Conservation (phyloP, 345 rosid species). For the Linum trigynum region DNA sequence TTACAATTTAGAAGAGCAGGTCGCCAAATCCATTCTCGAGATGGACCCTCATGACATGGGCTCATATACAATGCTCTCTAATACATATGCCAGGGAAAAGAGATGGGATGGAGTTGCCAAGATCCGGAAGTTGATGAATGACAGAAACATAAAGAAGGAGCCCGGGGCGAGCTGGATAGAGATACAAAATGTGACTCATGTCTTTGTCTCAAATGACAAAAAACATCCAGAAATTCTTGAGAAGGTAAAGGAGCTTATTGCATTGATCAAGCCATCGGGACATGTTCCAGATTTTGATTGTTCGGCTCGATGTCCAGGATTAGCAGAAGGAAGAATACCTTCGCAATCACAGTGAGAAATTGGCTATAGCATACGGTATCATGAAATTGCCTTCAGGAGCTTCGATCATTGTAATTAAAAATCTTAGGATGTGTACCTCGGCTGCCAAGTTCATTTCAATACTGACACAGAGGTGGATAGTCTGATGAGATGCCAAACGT, state of each 20-base stretch:
- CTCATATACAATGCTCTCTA: conserved; percentile 44
- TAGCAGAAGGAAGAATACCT: conserved; percentile 71
- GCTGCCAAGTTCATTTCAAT: conserved; percentile 66
- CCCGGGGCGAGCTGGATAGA: conserved; percentile 89
- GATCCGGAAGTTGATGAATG: conserved; percentile 58
- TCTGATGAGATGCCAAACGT: conserved; percentile 68
- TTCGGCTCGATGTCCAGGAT: conserved; percentile 60
- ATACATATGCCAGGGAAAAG: conserved; percentile 56
- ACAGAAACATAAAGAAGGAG: conserved; percentile 59
- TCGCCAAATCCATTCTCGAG: conserved; percentile 39
- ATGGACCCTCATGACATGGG: conserved; percentile 66
- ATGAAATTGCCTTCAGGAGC: conserved; percentile 52
- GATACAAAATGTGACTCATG: conserved; percentile 38
- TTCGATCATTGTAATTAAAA: conserved; percentile 55
- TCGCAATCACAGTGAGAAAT: conserved; percentile 71
- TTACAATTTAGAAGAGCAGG: conserved; percentile 42
- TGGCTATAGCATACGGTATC: conserved; percentile 74
- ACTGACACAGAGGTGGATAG: conserved; percentile 41
- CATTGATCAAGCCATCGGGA: conserved; percentile 57
- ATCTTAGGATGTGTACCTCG: conserved; percentile 69
- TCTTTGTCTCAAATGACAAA: conserved; percentile 57
- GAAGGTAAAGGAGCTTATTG: conserved; percentile 49
- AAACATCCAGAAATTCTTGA: conserved; percentile 59
- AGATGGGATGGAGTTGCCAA: conserved; percentile 63
- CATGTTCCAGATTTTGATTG: conserved; percentile 53